Base-by-base conservation (phyloP, 441 rosid genomes). In the Lepidium campestre region DNA sequence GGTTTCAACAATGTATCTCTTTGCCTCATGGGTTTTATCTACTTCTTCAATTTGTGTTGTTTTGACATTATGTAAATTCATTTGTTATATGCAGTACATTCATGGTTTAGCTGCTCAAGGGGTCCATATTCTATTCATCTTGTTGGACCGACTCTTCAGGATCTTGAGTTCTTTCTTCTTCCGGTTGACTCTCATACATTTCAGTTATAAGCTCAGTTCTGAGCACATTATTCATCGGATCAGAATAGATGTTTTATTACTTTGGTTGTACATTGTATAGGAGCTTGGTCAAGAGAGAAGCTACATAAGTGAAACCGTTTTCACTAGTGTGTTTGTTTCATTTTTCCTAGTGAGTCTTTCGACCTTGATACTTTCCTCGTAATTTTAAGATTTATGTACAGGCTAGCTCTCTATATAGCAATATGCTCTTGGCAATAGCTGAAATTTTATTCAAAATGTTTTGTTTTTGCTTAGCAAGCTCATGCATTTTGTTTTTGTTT, bases 21-120 rank as follows among this genome's bases (percentile, higher is more conserved):
- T 39, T 0, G 14, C 12, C 9, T 55, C 18, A 23, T 63, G 42
- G 31, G 29, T 37, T 46, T 63, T 27, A 27, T 46, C 17, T 57
- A 1, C 32, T 11, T 39, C 6, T 47, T 48, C 42, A 47, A 14
- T 29, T 59, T 59, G 44, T 59, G 44, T 59, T 36, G 61, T 56
- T 35, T 57, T 60, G 55, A 70, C 55, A 60, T 25, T 29, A 29
- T 40, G 3, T 62, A 29, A 22, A 7, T 65, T 49, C 14, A 17
- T 46, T 8, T 65, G 55, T 58, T 49, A n/a, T 65, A 68, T 60
- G 58, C 93, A 94, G 99, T 94, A 94, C 56, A 78, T 94, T 67
- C 99, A 94, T 81, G 98, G 99, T 65, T 78, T 91, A 75, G 93
- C 99, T 76, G 98, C 99, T 23, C 79, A 89, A 57, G 99, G 99